phyloP scores from a whole-genome alignment of 352 stramenopile species.

The Phytopythium cucurbitacearum region DNA sequence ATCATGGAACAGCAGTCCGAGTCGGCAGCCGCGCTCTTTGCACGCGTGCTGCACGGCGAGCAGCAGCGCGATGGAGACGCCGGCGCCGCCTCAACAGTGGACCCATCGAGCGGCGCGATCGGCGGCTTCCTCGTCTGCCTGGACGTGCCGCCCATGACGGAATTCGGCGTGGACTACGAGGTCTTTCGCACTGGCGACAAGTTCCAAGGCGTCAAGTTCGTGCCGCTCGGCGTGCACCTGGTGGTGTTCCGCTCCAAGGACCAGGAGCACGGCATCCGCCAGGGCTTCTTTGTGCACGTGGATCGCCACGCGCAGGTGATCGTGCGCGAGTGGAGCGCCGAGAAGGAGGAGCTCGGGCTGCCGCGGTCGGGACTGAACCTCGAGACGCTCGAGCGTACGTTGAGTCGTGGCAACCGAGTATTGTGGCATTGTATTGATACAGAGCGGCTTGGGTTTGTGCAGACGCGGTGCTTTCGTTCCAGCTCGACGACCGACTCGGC shows the following conservation, averaged over 20 bases:
- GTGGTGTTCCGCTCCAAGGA: constrained; percentile 76
- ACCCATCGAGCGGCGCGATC: constrained; percentile 9
- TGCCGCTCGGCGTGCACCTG: constrained; percentile 77
- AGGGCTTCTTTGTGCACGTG: constrained; percentile 79
- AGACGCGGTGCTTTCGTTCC: constrained; percentile 69
- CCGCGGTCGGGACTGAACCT: constrained; percentile 55
- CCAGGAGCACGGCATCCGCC: constrained; percentile 75
- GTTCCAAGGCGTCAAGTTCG: constrained; percentile 85
- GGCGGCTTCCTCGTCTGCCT: constrained; percentile 82
- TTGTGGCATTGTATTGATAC: constrained; percentile 1
- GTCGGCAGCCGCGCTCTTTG: constrained; percentile 29
- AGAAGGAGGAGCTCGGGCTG: constrained; percentile 70
- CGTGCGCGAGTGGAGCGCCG: constrained; percentile 69
- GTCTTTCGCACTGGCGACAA: constrained; percentile 74
- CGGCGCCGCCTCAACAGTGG: not conserved
- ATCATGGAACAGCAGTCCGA: too few species aligned
- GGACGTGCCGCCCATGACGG: constrained; percentile 66
- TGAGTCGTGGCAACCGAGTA: not conserved
- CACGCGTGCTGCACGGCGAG: constrained; percentile 22
- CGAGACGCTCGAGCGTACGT: constrained; percentile 66
- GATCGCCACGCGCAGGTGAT: constrained; percentile 56
- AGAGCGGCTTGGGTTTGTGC: constrained; percentile 4
- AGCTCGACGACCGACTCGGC: constrained; percentile 74
- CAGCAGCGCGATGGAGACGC: constrained; percentile 2
- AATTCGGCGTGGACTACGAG: constrained; percentile 87